Conservation (phyloP, 2,329 filamentous ascomycete species). For the Colletotrichum tropicicola region DNA sequence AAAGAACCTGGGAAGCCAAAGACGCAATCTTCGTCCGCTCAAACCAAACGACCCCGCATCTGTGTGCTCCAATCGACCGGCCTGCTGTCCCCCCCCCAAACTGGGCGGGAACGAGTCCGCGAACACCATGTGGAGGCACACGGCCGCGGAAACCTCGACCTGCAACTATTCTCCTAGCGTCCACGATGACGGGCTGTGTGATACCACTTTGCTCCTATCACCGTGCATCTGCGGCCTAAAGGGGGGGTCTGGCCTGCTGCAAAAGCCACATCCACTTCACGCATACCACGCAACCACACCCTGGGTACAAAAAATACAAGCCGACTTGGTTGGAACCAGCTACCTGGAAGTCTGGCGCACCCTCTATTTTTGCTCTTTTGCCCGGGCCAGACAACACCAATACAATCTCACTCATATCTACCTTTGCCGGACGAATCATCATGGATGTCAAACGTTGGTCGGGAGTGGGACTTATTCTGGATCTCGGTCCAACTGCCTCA, state of each 20-base stretch:
- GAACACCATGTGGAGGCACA: background rate
- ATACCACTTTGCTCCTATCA: constrained; percentile 6
- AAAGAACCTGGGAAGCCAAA: background rate
- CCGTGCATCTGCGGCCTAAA: constrained; percentile 2
- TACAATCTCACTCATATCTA: background rate
- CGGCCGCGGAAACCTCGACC: background rate
- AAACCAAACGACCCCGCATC: background rate
- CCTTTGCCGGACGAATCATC: background rate
- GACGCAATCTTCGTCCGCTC: background rate
- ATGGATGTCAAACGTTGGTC: too few relatives aligned
- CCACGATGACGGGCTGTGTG: constrained; percentile 6
- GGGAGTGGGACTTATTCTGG: too few relatives aligned
- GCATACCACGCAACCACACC: background rate
- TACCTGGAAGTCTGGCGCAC: constrained; percentile 7
- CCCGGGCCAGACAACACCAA: background rate
- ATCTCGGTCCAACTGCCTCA: too few relatives aligned
- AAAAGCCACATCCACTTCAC: background rate
- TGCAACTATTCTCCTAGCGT: constrained; percentile 22
- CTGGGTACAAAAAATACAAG: background rate
- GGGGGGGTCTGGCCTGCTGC: background rate
- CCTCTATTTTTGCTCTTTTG: background rate
- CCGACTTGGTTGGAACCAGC: constrained; percentile 4
- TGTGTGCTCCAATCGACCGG: background rate
- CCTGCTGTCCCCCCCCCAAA: background rate
- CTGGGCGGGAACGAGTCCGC: background rate